A percentile compares a stretch with the other conserved stretches of the same genome.
These are phyloP conservation scores for Euphorbia neoarborescens DNA, from an alignment of 441 rosid genomes.

Conservation along the genomic window DNA sequence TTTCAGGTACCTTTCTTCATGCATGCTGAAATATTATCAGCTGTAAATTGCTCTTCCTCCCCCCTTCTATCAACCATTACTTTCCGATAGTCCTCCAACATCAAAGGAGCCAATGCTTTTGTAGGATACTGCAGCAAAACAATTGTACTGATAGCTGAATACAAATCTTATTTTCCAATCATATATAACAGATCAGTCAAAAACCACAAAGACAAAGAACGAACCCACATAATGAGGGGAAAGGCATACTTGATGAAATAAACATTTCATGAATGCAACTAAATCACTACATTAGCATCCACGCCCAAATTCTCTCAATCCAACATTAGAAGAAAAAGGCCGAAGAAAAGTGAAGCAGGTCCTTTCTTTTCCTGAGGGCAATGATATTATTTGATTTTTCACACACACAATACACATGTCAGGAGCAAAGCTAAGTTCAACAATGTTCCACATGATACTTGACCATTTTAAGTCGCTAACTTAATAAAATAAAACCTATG, in stretches of 20 bases:
- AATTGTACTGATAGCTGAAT: neutral
- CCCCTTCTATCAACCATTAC: constrained; percentile 90
- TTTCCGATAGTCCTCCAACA: constrained; percentile 89
- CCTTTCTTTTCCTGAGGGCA: neutral
- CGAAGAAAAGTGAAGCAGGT: neutral
- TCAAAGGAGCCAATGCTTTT: constrained; percentile 80
- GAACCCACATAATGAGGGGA: neutral
- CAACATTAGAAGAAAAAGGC: neutral
- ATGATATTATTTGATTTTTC: neutral
- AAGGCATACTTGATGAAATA: neutral
- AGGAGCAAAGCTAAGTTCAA: neutral
- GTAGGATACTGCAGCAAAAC: constrained; percentile 67
- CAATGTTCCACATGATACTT: neutral
- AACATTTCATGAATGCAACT: neutral
- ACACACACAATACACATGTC: neutral
- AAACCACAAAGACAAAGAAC: neutral
- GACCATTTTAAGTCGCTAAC: neutral
- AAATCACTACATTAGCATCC: neutral
- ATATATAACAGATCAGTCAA: neutral
- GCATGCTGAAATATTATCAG: constrained; percentile 60
- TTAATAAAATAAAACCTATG: neutral
- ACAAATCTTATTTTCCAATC: neutral
- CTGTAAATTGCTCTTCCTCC: constrained; percentile 75
- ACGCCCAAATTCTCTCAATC: neutral
- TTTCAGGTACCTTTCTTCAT: constrained; percentile 61